Conservation (phyloP, 1,139 yeast genomes). For the Yamadazyma atmosphaerica region DNA sequence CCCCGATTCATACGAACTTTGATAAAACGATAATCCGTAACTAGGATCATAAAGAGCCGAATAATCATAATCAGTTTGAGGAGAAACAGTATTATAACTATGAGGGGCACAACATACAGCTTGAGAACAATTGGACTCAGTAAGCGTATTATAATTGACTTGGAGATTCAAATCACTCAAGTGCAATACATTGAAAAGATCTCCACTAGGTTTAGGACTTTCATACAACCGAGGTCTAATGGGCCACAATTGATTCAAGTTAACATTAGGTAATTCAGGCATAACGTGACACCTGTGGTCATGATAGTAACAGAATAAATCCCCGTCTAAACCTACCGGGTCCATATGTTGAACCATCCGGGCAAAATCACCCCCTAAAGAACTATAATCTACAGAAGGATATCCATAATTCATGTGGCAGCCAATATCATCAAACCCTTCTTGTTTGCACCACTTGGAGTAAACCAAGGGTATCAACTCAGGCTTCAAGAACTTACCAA, state of each 20-base stretch:
- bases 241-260: slow-evolving; percentile 43
- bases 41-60: slow-evolving; percentile 14
- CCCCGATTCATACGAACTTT: slow-evolving; percentile 22
- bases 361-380: slow-evolving; percentile 39
- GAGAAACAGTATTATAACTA: slow-evolving; percentile 18
- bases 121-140: slow-evolving; percentile 34
- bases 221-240: slow-evolving; percentile 29
- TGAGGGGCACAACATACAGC: slow-evolving; percentile 25
- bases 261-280: slow-evolving; percentile 44
- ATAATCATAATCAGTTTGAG: slow-evolving; percentile 18
- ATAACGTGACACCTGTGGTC: slow-evolving; percentile 39
- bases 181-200: slow-evolving; percentile 27
- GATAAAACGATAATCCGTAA: slow-evolving; percentile 22
- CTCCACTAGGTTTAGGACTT: slow-evolving; percentile 19
- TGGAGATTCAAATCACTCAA: slow-evolving; percentile 28
- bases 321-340: slow-evolving; percentile 51
- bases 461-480: slow-evolving; percentile 43
- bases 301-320: slow-evolving; percentile 53
- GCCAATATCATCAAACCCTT: slow-evolving; percentile 29
- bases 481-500: slow-evolving; percentile 45
- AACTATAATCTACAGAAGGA: slow-evolving; percentile 21
- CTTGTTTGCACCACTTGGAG: slow-evolving; percentile 41
- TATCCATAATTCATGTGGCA: slow-evolving; percentile 25
- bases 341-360: slow-evolving; percentile 48
- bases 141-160: slow-evolving; percentile 22